Evolutionary conservation across 345 rosid genomes (phyloP), one percentile per base, ranked within the genome.

Genomic region (Citrus sinensis): DNA sequence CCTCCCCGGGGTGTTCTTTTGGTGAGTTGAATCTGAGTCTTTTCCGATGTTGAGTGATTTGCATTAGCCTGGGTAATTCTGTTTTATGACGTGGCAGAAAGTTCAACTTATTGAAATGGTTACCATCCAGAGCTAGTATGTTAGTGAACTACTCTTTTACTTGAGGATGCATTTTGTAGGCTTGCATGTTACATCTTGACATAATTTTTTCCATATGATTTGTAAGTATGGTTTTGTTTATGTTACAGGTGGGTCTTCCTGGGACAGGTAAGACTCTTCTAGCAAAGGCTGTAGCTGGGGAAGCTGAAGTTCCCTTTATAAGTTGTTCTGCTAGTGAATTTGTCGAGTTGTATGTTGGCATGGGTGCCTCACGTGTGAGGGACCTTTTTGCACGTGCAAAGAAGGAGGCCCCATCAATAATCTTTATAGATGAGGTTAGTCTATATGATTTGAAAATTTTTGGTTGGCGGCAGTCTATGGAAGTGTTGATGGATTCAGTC

Each of bases 301-400:
- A 95, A 86, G 95, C 99, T 59, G 96, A 95, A 30, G 99, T 95
- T 73, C 98, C 96, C 34, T 95, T 95, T 77, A 91, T 95, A 69
- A 95, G 98, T 84, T 95, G 98, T 83, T 92, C 98, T 4, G 99
- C 98, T 54, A 95, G 98, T 79, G 99, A 95, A 87, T 95, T 95
- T 78, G 96, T 95, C 5, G 97, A 95, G 87, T 80, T 95, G 76
- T 93, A 93, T 81, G 97, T 95, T 78, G 99, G 98, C 71, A 94
- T 94, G 98, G 98, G 99, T n/a, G 99, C 98, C 35, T 97, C 98
- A 65, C 97, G 97, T 60, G 99, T 94, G 74, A 88, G 99, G 83
- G 99, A 93, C 82, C 94, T 96, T 42, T 96, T 96, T 86, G 92
- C 97, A 61, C 84, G 93, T 81, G 99, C 98, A 70, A 97, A 94